phyloP scores from a whole-genome alignment of 345 rosid genomes.

The Firmiana major region DNA sequence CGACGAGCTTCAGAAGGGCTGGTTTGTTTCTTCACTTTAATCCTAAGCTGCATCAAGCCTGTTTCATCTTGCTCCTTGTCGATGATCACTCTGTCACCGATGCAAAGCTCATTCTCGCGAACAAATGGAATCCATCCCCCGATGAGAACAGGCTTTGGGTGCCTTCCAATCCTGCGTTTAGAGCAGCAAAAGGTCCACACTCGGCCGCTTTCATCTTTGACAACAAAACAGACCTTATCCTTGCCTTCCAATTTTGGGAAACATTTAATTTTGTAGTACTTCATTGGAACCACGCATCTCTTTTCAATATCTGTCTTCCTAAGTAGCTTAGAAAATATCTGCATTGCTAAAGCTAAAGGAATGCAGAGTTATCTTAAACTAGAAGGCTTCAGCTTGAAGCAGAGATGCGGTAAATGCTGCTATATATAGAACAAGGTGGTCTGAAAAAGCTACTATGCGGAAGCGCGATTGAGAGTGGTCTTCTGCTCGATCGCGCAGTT shows the following conservation, averaged over 20 bases:
- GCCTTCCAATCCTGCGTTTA: background rate
- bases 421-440: background rate
- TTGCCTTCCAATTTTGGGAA: background rate
- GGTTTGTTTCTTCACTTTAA: slow-evolving; percentile 1
- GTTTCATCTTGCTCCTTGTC: background rate
- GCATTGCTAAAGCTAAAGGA: background rate
- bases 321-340: background rate
- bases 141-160: slow-evolving; percentile 8
- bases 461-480: background rate
- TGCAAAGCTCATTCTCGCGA: background rate
- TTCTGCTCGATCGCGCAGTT: background rate
- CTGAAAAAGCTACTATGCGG: background rate
- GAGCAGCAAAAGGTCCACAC: background rate
- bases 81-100: slow-evolving; percentile 2
- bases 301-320: background rate
- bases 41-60: background rate
- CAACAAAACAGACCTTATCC: background rate
- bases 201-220: background rate
- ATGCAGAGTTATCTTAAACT: background rate
- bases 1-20: background rate
- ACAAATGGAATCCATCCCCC: background rate
- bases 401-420: background rate
- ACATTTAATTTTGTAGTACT: background rate
- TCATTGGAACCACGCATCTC: background rate
- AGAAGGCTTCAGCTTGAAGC: background rate